A percentile compares a stretch with the other conserved stretches of the same genome.
Evolutionary conservation across 179 eudicot species (phyloP).

Genomic region (Patellifolia procumbens): DNA sequence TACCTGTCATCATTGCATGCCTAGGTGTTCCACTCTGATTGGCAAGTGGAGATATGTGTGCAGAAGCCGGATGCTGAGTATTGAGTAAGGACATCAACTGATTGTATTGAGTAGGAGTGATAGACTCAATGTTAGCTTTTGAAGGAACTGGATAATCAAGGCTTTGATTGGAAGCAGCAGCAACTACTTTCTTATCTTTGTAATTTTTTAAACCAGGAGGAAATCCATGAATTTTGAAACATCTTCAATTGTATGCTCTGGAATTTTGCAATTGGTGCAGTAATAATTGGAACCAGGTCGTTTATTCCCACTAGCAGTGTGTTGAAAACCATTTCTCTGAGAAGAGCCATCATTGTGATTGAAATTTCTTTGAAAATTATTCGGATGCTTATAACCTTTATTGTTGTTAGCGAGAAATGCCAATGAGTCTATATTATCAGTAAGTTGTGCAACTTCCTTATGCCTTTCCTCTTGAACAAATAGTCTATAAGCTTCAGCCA

Average conservation of each 20-base stretch:
- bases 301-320: not conserved
- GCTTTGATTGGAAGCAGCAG: not conserved
- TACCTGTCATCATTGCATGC: not conserved
- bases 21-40: too few relatives aligned
- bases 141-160: too few relatives aligned
- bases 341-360: not conserved
- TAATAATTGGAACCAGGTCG: not conserved
- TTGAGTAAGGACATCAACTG: not conserved
- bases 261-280: not conserved
- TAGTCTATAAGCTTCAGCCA: not conserved
- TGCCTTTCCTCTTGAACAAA: not conserved
- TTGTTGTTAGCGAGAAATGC: not conserved
- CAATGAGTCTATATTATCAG: not conserved
- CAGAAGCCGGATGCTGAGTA: not conserved
- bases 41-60: too few relatives aligned
- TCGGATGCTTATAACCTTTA: too few relatives aligned
- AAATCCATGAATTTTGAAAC: not conserved
- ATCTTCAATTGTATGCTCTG: not conserved
- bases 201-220: not conserved
- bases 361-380: too few relatives aligned
- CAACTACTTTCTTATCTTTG: not conserved
- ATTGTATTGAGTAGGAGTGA: too few relatives aligned
- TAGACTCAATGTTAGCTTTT: too few relatives aligned
- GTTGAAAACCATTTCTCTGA: not conserved
- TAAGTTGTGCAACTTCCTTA: not conserved